These are phyloP conservation scores for Secale cereale DNA, from an alignment of 176 grass and related monocot species.

Conservation along the genomic window DNA sequence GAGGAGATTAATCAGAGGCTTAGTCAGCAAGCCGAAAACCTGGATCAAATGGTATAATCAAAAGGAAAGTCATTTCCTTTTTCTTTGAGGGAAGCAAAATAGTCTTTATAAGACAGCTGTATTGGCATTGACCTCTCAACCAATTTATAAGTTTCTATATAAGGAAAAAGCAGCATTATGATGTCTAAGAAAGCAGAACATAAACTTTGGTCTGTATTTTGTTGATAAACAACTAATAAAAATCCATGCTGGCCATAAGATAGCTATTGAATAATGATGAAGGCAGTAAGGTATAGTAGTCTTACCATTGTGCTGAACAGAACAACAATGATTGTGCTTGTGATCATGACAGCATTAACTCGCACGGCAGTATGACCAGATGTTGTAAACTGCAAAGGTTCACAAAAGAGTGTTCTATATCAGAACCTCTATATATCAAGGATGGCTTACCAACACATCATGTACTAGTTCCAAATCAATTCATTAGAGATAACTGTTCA, in stretches of 20 bases:
- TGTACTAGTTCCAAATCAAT: constrained; percentile 1
- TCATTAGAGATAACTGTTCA: constrained; percentile 8
- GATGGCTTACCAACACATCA: neutral
- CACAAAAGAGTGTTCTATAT: constrained; percentile 14
- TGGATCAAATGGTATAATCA: constrained; percentile 46
- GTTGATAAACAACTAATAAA: neutral
- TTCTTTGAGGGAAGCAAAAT: neutral
- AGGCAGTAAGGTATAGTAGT: neutral
- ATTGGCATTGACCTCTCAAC: neutral
- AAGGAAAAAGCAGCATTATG: constrained; percentile 19
- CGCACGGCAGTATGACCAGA: constrained; percentile 54
- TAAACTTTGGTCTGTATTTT: neutral
- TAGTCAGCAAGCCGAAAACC: constrained; percentile 89
- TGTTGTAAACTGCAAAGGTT: constrained; percentile 67
- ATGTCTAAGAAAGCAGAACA: neutral
- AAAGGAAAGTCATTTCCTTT: constrained; percentile 1
- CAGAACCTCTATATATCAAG: constrained; percentile 16
- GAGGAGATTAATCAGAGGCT: constrained; percentile 66
- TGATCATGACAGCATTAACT: constrained; percentile 87
- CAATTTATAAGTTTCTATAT: neutral
- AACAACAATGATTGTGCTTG: constrained; percentile 94
- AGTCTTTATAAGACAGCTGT: neutral
- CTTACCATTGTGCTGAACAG: constrained; percentile 97
- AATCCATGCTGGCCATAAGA: neutral
- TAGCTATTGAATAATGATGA: constrained; percentile 12